These are phyloP conservation scores for Neurospora sp. DNA, from an alignment of 495 filamentous ascomycete species.

Conservation along the genomic window DNA sequence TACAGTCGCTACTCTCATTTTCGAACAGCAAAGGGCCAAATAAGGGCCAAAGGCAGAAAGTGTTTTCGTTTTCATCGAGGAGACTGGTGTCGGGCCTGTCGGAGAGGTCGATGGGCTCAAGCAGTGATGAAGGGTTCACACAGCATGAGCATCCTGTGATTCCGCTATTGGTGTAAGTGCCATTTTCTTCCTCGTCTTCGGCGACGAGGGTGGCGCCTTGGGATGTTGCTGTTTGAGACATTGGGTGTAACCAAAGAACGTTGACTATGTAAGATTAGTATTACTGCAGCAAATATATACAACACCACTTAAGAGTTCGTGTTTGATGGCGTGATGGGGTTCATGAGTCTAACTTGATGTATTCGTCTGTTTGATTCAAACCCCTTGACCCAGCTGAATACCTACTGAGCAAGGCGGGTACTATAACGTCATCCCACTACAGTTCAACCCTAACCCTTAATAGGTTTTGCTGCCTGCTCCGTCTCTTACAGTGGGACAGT, in stretches of 20 bases:
- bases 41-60: constrained; percentile 59
- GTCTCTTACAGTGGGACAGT: not conserved
- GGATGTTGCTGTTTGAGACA: not conserved
- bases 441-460: not conserved
- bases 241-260: not conserved
- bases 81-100: not conserved
- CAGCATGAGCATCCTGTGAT: not conserved
- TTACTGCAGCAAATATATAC: not conserved
- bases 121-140: not conserved
- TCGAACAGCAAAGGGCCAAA: constrained; percentile 78
- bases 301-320: not conserved
- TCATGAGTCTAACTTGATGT: not conserved
- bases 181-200: not conserved
- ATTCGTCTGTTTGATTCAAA: not conserved
- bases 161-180: not conserved
- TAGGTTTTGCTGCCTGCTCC: not conserved
- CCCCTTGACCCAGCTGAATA: not conserved
- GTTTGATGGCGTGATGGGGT: not conserved
- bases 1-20: constrained; percentile 78
- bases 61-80: constrained; percentile 2
- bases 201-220: not conserved
- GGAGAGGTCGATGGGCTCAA: not conserved
- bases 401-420: not conserved
- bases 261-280: not conserved
- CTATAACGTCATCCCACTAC: not conserved